Conservation (phyloP, 768 basidiomycete genomes). For the Calocybe gangraenosa region DNA sequence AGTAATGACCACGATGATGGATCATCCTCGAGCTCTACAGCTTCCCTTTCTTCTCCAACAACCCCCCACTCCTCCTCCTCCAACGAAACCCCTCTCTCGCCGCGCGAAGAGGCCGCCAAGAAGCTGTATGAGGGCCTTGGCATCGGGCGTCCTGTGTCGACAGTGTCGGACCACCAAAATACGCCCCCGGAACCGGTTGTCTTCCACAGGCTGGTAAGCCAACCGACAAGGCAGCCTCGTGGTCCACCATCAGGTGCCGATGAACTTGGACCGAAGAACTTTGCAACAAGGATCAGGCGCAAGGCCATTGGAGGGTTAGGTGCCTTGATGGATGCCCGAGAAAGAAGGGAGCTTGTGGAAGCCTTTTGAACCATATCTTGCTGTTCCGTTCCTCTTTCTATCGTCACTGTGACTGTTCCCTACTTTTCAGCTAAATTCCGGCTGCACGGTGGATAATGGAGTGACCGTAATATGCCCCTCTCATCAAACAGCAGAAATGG, state of each 20-base stretch:
- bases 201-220: constrained; percentile 60
- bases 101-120: constrained; percentile 83
- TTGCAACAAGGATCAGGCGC: constrained; percentile 80
- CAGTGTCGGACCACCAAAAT: constrained; percentile 34
- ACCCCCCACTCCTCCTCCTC: constrained; percentile 73
- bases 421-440: neutral
- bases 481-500: constrained; percentile 10
- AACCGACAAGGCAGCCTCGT: constrained; percentile 79
- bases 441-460: neutral
- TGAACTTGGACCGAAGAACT: constrained; percentile 85
- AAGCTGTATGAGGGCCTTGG: constrained; percentile 86
- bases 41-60: constrained; percentile 62
- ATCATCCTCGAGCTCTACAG: constrained; percentile 49
- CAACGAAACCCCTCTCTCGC: constrained; percentile 61
- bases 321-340: constrained; percentile 75
- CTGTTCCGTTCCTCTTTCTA: constrained; percentile 14
- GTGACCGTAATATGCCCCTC: neutral
- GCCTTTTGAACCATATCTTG: constrained; percentile 44
- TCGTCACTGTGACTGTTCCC: constrained; percentile 12
- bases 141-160: constrained; percentile 65
- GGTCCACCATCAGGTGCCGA: constrained; percentile 86
- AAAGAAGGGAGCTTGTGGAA: constrained; percentile 72
- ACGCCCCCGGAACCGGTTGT: constrained; percentile 34
- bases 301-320: constrained; percentile 81
- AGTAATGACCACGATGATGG: constrained; percentile 54